A percentile compares a stretch with the other conserved stretches of the same genome.
Conservation (phyloP, 2,329 filamentous ascomycete species). For the Hirsutella minnesotensis region DNA sequence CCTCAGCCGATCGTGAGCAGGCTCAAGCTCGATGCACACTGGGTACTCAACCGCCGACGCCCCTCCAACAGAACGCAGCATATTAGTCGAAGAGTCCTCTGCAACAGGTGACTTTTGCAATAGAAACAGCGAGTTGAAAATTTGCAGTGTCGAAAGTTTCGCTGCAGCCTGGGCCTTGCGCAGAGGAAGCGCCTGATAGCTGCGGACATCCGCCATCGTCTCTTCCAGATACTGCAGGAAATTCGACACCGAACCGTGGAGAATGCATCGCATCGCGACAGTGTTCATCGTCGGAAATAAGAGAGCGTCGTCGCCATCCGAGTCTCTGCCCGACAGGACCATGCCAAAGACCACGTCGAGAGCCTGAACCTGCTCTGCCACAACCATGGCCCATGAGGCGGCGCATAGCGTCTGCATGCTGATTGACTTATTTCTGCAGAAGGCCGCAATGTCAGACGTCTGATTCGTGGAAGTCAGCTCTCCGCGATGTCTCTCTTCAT, state of each 20-base stretch:
- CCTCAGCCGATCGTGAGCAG: constrained; percentile 37
- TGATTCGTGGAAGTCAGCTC: constrained; percentile 6
- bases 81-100: constrained; percentile 1
- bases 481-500: constrained; percentile 3
- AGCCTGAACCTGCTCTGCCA: constrained; percentile 49
- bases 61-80: constrained; percentile 54
- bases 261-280: constrained; percentile 57
- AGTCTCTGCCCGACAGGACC: constrained; percentile 75
- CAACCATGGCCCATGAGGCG: constrained; percentile 60
- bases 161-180: constrained; percentile 47
- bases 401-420: constrained; percentile 69
- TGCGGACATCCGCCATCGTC: constrained; percentile 51
- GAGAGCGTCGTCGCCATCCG: constrained; percentile 51
- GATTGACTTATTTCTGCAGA: constrained; percentile 56
- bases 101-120: constrained; percentile 28
- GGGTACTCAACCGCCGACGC: constrained; percentile 67
- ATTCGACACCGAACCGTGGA: constrained; percentile 54
- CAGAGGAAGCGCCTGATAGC: constrained; percentile 67
- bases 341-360: constrained; percentile 75
- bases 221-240: constrained; percentile 67
- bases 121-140: constrained; percentile 48
- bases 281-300: constrained; percentile 93
- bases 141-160: constrained; percentile 19
- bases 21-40: constrained; percentile 71
- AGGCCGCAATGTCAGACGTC: constrained; percentile 22